phyloP scores from a whole-genome alignment of 2,329 filamentous ascomycete genomes.

The Phyllosticta citribraziliensis region DNA sequence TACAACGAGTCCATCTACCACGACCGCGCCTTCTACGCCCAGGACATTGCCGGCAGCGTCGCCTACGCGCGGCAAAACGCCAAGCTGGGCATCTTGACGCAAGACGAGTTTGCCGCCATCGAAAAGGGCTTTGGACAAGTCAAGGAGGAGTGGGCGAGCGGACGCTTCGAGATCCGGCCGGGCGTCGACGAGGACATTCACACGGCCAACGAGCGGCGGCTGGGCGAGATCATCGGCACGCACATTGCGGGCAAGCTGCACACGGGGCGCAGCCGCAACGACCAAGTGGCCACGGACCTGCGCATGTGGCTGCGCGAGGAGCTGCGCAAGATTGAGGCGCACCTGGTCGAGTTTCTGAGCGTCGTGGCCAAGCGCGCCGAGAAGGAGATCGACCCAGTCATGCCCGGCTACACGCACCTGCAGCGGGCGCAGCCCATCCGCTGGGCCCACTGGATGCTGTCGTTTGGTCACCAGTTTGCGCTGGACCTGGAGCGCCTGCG shows the following conservation, averaged over 20 bases:
- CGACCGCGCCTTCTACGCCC: slow-evolving; percentile 66
- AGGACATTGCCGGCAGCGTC: slow-evolving; percentile 72
- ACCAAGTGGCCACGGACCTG: slow-evolving; percentile 87
- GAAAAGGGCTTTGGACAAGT: slow-evolving; percentile 58
- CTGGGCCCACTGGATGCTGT: slow-evolving; percentile 75
- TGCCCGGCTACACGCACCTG: slow-evolving; percentile 84
- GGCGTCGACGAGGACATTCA: slow-evolving; percentile 45
- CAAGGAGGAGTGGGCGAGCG: slow-evolving; percentile 38
- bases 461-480: slow-evolving; percentile 61
- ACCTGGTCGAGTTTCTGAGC: slow-evolving; percentile 59
- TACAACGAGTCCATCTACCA: slow-evolving; percentile 78
- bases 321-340: slow-evolving; percentile 58
- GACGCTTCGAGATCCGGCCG: slow-evolving; percentile 36
- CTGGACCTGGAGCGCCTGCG: slow-evolving; percentile 68
- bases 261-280: slow-evolving; percentile 77
- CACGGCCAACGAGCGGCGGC: slow-evolving; percentile 43
- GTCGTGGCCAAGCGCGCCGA: slow-evolving; percentile 62
- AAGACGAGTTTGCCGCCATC: slow-evolving; percentile 64
- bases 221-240: slow-evolving; percentile 77
- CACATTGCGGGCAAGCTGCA: slow-evolving; percentile 81
- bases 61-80: slow-evolving; percentile 74
- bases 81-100: slow-evolving; percentile 62
- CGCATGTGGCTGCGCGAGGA: slow-evolving; percentile 76
- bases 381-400: slow-evolving; percentile 63
- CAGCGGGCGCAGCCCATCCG: slow-evolving; percentile 74